Conservation (phyloP, 2,329 filamentous ascomycete species). For the Exophiala calicioides region DNA sequence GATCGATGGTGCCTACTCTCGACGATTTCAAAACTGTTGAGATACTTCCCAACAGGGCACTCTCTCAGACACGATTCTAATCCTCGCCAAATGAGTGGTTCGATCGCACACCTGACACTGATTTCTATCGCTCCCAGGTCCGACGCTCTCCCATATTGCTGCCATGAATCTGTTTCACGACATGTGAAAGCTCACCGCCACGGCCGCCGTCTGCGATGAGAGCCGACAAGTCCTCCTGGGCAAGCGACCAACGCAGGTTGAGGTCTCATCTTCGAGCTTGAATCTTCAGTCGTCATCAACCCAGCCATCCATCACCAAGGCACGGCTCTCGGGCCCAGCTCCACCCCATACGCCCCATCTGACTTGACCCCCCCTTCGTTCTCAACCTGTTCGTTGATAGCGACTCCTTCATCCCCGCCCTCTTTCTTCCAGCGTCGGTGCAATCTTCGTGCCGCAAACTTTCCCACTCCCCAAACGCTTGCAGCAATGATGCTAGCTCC, state of each 20-base stretch:
- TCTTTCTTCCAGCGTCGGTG: slow-evolving; percentile 26
- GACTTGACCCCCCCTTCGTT: slow-evolving; percentile 17
- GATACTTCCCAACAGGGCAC: too few relatives aligned
- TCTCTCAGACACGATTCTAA: too few relatives aligned
- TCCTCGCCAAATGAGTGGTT: too few relatives aligned
- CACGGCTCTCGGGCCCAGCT: slow-evolving; percentile 26
- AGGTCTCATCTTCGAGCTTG: slow-evolving; percentile 1
- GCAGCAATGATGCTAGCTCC: slow-evolving; percentile 28
- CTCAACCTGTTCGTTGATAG: slow-evolving; percentile 20
- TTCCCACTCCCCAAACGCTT: slow-evolving; percentile 28
- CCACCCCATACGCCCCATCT: slow-evolving; percentile 24
- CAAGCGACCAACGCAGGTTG: not conserved
- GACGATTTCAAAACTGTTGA: not conserved
- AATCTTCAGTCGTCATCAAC: not conserved
- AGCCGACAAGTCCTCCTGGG: too few relatives aligned
- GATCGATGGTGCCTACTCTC: too few relatives aligned
- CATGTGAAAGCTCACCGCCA: too few relatives aligned
- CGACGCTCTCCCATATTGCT: too few relatives aligned
- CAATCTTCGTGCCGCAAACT: slow-evolving; percentile 24
- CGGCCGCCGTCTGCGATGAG: too few relatives aligned
- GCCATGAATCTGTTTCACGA: too few relatives aligned
- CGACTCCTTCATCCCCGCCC: slow-evolving; percentile 26
- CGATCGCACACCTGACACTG: too few relatives aligned
- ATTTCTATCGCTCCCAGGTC: too few relatives aligned
- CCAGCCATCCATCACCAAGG: slow-evolving; percentile 23